Evolutionary conservation across 2,329 filamentous ascomycete species (phyloP).

Genomic region (Sordariomycetes sp.): DNA sequence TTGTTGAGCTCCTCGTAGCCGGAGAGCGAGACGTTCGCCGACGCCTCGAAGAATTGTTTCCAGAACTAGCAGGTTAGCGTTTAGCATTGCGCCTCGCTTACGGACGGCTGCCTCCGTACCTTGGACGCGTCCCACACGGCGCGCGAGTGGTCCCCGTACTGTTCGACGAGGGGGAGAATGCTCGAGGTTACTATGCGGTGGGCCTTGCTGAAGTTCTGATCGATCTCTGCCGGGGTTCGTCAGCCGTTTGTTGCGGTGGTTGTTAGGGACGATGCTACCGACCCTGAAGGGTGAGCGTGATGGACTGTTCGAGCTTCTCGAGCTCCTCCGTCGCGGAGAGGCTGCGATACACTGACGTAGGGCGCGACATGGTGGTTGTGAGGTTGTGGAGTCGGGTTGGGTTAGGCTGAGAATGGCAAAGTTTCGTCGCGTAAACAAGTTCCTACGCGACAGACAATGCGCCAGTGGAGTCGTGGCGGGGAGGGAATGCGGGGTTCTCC

Average conservation of each 20-base stretch:
- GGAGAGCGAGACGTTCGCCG: constrained; percentile 90
- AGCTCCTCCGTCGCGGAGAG: constrained; percentile 88
- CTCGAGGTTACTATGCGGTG: constrained; percentile 91
- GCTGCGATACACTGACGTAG: constrained; percentile 32
- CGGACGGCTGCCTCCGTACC: constrained; percentile 28
- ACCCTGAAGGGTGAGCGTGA: constrained; percentile 92
- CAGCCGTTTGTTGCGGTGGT: background rate
- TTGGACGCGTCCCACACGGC: constrained; percentile 96
- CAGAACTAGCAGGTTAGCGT: constrained; percentile 55
- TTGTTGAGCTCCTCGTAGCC: constrained; percentile 79
- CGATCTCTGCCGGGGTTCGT: constrained; percentile 59
- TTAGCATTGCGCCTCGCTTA: background rate
- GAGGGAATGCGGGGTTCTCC: background rate
- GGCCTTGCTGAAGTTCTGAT: constrained; percentile 93
- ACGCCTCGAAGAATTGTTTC: constrained; percentile 99
- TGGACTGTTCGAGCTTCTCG: constrained; percentile 90
- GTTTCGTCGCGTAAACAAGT: constrained; percentile 1
- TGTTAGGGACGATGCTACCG: constrained; percentile 7
- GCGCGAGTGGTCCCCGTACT: constrained; percentile 87
- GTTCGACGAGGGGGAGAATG: constrained; percentile 85
- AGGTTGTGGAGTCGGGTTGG: background rate
- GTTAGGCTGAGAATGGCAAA: constrained; percentile 1
- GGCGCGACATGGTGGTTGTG: constrained; percentile 30
- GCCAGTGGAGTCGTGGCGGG: background rate
- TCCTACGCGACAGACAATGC: background rate